A percentile compares a stretch with the other conserved stretches of the same genome.
phyloP scores from a whole-genome alignment of 1,284 basidiomycete species.

The Cerioporus squamosus region DNA sequence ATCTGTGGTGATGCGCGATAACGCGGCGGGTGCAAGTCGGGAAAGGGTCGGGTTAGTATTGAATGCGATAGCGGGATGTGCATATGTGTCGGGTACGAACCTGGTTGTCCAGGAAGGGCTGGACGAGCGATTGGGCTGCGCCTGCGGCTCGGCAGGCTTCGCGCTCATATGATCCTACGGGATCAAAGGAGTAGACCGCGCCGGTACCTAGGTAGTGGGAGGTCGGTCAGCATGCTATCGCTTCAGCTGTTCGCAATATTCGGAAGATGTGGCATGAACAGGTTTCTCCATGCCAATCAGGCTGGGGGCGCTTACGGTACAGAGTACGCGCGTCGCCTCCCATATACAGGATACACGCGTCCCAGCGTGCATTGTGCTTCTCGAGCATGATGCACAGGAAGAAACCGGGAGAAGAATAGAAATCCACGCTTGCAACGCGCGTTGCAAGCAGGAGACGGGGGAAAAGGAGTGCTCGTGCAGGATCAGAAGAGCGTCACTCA shows the following conservation, averaged over 20 bases:
- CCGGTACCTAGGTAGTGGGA: constrained; percentile 68
- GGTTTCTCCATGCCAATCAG: background rate
- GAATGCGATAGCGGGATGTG: background rate
- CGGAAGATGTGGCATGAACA: background rate
- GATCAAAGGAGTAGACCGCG: constrained; percentile 96
- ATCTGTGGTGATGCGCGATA: constrained; percentile 57
- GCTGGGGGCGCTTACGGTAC: background rate
- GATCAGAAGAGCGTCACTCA: constrained; percentile 43
- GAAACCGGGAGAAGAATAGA: background rate
- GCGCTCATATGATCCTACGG: constrained; percentile 94
- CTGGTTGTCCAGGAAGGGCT: constrained; percentile 97
- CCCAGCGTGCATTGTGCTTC: background rate
- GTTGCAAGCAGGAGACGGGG: background rate
- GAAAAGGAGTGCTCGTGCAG: constrained; percentile 3
- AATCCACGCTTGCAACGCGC: background rate
- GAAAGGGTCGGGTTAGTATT: constrained; percentile 42
- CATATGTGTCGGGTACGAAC: constrained; percentile 44
- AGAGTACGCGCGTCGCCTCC: constrained; percentile 6
- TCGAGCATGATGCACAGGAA: background rate
- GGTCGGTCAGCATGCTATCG: constrained; percentile 10
- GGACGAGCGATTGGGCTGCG: constrained; percentile 87
- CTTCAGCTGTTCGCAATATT: background rate
- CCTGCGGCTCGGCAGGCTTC: constrained; percentile 94
- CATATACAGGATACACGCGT: background rate
- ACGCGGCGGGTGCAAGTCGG: constrained; percentile 46